phyloP scores from a whole-genome alignment of 352 stramenopile species.

The Phytopythium montanum region DNA sequence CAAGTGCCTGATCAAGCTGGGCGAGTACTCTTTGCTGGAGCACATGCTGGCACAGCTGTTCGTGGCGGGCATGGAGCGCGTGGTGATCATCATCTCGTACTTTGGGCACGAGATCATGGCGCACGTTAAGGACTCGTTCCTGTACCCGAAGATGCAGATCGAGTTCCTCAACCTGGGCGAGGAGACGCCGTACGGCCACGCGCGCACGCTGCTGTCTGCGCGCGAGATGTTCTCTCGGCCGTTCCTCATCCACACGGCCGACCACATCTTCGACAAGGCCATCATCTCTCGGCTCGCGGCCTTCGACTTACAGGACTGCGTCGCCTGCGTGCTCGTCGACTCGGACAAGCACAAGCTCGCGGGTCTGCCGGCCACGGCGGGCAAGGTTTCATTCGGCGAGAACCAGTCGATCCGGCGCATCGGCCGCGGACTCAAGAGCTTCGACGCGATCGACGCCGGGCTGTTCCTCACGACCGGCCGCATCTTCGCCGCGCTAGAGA shows the following conservation, averaged over 20 bases:
- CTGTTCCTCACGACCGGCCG: constrained; percentile 66
- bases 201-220: constrained; percentile 68
- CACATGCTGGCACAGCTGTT: constrained; percentile 81
- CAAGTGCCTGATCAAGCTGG: constrained; percentile 74
- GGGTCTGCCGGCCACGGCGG: constrained; percentile 57
- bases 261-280: constrained; percentile 81
- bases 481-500: constrained; percentile 79
- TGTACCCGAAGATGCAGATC: constrained; percentile 76
- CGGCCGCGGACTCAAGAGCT: constrained; percentile 61
- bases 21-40: constrained; percentile 77
- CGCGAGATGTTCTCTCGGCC: constrained; percentile 76
- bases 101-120: constrained; percentile 80
- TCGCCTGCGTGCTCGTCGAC: constrained; percentile 77
- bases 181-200: constrained; percentile 68
- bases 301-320: constrained; percentile 67
- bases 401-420: constrained; percentile 60
- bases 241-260: constrained; percentile 84
- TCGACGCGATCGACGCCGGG: constrained; percentile 75
- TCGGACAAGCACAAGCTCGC: constrained; percentile 54
- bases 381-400: constrained; percentile 59
- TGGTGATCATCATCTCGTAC: constrained; percentile 85
- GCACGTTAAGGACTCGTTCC: constrained; percentile 68
- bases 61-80: constrained; percentile 74
- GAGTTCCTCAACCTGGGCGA: constrained; percentile 84
- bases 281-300: constrained; percentile 65